A percentile compares a stretch with the other conserved stretches of the same genome.
These are phyloP conservation scores for Penicillium brasilianum DNA, from an alignment of 2,329 filamentous ascomycete species.

Conservation along the genomic window DNA sequence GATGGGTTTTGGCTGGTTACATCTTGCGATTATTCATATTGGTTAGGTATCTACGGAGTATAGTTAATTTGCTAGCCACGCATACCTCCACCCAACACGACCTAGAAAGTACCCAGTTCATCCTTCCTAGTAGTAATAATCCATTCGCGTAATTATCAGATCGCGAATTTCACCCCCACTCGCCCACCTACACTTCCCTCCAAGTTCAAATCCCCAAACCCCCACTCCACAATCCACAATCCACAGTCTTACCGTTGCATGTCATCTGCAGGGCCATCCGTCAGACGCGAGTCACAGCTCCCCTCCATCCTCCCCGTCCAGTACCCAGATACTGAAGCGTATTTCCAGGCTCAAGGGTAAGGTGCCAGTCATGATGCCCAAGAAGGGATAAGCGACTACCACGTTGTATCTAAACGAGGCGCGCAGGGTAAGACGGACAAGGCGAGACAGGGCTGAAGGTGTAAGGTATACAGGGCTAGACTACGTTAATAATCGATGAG, in stretches of 20 bases:
- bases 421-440: not conserved
- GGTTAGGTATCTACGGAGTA: too few species aligned
- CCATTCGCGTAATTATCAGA: not conserved
- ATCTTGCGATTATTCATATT: not conserved
- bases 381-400: not conserved
- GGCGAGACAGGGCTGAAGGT: not conserved
- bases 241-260: constrained; percentile 23
- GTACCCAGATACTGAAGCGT: not conserved
- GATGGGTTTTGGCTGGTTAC: not conserved
- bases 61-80: too few species aligned
- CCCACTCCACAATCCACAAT: constrained; percentile 8
- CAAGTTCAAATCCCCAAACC: not conserved
- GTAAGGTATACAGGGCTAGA: not conserved
- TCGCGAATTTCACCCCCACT: not conserved
- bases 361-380: not conserved
- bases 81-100: not conserved
- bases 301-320: not conserved
- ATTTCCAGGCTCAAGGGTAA: not conserved
- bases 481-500: not conserved
- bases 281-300: constrained; percentile 1
- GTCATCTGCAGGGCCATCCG: constrained; percentile 17
- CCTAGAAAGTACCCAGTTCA: not conserved
- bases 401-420: constrained; percentile 15
- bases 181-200: too few species aligned
- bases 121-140: not conserved